Evolutionary conservation across 257 asterid species (phyloP).

Genomic region (Scutellaria baicalensis): DNA sequence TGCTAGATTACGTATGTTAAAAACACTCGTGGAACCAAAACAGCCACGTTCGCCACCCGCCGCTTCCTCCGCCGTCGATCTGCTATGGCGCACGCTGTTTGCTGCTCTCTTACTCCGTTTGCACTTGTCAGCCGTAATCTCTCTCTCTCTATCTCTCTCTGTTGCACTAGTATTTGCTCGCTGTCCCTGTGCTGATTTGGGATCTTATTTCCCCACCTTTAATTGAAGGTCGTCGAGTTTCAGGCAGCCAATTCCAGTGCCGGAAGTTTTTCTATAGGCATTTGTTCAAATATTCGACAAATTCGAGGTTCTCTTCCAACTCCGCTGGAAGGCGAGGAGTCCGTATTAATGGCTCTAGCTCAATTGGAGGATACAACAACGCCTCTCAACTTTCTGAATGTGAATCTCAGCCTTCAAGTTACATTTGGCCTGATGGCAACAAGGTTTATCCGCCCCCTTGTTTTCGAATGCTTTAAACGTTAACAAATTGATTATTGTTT

Average conservation of each 20-base stretch:
- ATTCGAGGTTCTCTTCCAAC: conserved; percentile 19
- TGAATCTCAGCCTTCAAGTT: conserved; percentile 31
- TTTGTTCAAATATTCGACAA: conserved; percentile 7
- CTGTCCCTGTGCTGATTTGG: not conserved
- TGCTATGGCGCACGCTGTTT: conserved; percentile 29
- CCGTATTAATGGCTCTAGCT: conserved; percentile 19
- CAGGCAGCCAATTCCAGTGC: conserved; percentile 25
- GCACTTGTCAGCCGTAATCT: conserved; percentile 22
- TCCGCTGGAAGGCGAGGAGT: conserved; percentile 13
- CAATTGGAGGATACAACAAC: conserved; percentile 22
- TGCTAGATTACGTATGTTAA: too few species aligned
- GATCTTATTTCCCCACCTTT: not conserved
- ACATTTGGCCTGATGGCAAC: conserved; percentile 53
- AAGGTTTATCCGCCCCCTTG: conserved; percentile 31
- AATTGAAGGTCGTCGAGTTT: conserved; percentile 8
- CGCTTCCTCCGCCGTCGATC: not conserved
- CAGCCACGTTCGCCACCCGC: conserved; percentile 5
- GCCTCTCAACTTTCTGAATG: conserved; percentile 21
- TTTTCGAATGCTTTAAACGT: too few species aligned
- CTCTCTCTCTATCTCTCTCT: not conserved
- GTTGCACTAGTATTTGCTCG: not conserved
- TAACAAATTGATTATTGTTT: too few species aligned
- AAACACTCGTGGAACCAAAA: conserved; percentile 20
- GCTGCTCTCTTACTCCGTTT: conserved; percentile 18
- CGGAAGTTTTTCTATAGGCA: conserved; percentile 3